Evolutionary conservation across 805 yeast genomes (phyloP).

Genomic region (Spathaspora arborariae): DNA sequence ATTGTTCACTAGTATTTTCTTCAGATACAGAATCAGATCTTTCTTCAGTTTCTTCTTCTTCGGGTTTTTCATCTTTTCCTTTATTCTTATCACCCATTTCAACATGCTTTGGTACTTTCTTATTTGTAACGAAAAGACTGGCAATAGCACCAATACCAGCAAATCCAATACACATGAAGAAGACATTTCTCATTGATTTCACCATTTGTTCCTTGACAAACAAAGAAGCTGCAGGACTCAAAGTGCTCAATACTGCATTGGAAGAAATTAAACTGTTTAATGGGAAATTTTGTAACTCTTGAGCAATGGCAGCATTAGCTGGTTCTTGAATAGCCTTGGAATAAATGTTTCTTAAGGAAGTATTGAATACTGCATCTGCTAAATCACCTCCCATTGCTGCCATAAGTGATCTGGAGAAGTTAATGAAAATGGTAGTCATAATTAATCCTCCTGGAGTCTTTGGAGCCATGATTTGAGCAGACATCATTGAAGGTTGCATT

Average conservation of each 20-base stretch:
- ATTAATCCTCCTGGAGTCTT: slow-evolving; percentile 48
- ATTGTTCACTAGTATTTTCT: not conserved
- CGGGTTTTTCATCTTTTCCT: not conserved
- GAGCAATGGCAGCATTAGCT: slow-evolving; percentile 7
- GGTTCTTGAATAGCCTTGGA: slow-evolving; percentile 4
- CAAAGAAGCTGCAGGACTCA: slow-evolving; percentile 19
- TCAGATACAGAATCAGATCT: not conserved
- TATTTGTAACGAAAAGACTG: slow-evolving; percentile 33
- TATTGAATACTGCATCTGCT: slow-evolving; percentile 9
- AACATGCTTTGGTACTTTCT: slow-evolving; percentile 19
- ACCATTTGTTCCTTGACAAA: slow-evolving; percentile 27
- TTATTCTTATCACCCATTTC: slow-evolving; percentile 2
- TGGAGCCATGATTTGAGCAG: slow-evolving; percentile 49
- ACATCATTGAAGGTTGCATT: slow-evolving; percentile 42
- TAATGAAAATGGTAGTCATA: slow-evolving; percentile 43
- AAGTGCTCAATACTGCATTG: slow-evolving; percentile 2
- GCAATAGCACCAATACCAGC: slow-evolving; percentile 26
- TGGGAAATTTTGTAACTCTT: slow-evolving; percentile 3
- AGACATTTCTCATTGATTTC: slow-evolving; percentile 36
- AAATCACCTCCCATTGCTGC: slow-evolving; percentile 39
- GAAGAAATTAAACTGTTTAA: slow-evolving; percentile 5
- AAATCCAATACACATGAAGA: slow-evolving; percentile 38
- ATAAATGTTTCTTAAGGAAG: slow-evolving; percentile 10
- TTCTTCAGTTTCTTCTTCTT: not conserved
- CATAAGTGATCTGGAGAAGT: slow-evolving; percentile 43